Evolutionary conservation across 805 yeast species (phyloP), one percentile per base, ranked within the genome.

Genomic region (Ogataea sp.): DNA sequence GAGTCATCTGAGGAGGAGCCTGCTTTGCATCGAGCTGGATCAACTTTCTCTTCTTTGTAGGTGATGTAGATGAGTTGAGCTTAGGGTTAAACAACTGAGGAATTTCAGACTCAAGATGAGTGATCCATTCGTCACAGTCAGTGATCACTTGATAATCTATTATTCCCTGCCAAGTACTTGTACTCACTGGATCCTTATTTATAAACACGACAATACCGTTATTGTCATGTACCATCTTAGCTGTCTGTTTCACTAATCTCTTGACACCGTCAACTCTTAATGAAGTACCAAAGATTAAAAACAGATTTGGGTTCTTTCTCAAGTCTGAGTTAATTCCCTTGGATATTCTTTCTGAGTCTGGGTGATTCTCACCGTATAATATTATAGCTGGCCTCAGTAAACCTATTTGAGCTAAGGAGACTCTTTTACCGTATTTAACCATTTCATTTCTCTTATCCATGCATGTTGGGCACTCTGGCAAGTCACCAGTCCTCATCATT

Each of bases 301-400:
- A 68, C 43, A 85, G 56, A 53, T 88, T 95, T 0, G 97, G 95
- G 43, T 65, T 70, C 32, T 73, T 64, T 43, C 65, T 68, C 42
- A 86, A 53, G 61, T 90, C 97, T 17, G 71, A 66, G 37, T 66
- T 70, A 30, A 85, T 61, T 7, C 88, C 87, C 35, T 69, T 70
- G 2, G 94, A 83, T 32, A 90, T 77, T n/a, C 68, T 62, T 44
- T 86, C 96, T 5, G 88, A 78, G 45, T 78, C 76, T 1, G 96
- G 96, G 59, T 90, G 97, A 51, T 88, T 80, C 55, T 90, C 97
- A 2, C 97, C 97, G 57, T 90, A 90, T 18, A 90, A 67, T 2
- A 90, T 95, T 42, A 90, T 88, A 51, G 83, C 83, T 5, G 98
- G 98, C 41, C 96, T 70, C 33, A 93, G 62, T 20, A 76, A 60